Percentiles rank a stretch among this genome's conserved stretches.
Evolutionary conservation across 2,329 filamentous ascomycete species (phyloP).

Genomic region (Fusarium palustre): DNA sequence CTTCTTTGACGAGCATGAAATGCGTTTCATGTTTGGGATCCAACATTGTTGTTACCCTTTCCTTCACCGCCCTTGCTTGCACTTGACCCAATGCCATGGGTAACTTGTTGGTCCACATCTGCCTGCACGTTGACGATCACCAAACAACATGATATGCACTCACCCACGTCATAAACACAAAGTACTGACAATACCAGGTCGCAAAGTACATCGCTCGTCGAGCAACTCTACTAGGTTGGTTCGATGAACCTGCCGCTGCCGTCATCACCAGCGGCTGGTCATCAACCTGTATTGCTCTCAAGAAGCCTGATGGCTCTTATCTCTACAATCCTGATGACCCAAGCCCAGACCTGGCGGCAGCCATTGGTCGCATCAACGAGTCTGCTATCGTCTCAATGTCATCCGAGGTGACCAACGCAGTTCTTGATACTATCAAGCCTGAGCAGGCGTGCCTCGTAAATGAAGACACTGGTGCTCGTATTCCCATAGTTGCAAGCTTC

Average conservation of each 20-base stretch:
- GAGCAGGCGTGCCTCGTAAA: slow-evolving; percentile 33
- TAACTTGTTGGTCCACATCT: neutral
- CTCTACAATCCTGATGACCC: slow-evolving; percentile 41
- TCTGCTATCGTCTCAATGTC: slow-evolving; percentile 43
- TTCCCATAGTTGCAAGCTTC: slow-evolving; percentile 39
- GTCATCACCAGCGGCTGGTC: slow-evolving; percentile 44
- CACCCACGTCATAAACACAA: neutral
- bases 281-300: slow-evolving; percentile 43
- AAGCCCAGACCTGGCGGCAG: slow-evolving; percentile 38
- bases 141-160: neutral
- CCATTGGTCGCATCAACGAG: slow-evolving; percentile 38
- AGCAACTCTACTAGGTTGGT: slow-evolving; percentile 45
- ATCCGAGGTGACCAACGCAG: slow-evolving; percentile 39
- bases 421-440: slow-evolving; percentile 41
- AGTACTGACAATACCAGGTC: slow-evolving; percentile 31
- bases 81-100: neutral
- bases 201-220: slow-evolving; percentile 46
- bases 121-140: neutral
- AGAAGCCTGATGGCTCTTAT: slow-evolving; percentile 37
- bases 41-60: neutral
- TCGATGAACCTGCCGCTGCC: slow-evolving; percentile 40
- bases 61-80: slow-evolving; percentile 6
- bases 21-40: slow-evolving; percentile 1
- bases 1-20: neutral
- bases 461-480: slow-evolving; percentile 40